A percentile compares a stretch with the other conserved stretches of the same genome.
Evolutionary conservation across 495 filamentous ascomycete genomes (phyloP).

Genomic region (Neurospora pannonica): DNA sequence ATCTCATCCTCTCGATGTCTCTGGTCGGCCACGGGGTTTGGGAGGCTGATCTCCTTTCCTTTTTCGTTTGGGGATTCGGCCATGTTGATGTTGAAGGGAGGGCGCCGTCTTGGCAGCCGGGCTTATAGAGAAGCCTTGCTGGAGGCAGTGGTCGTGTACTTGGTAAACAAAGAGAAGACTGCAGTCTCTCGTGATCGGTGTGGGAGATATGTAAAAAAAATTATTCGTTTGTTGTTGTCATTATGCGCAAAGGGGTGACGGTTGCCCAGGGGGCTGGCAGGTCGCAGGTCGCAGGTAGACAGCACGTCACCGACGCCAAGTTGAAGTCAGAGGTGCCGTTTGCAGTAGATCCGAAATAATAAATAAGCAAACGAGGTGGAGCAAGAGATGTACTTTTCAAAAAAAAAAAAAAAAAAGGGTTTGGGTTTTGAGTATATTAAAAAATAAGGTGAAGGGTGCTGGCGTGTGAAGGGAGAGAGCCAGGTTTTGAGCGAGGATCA

Average conservation of each 20-base stretch:
- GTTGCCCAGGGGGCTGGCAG: background rate
- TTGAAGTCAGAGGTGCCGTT: background rate
- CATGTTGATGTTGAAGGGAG: background rate
- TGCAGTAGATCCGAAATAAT: background rate
- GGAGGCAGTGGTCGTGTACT: background rate
- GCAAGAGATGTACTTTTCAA: background rate
- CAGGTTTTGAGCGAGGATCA: background rate
- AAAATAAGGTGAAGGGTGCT: background rate
- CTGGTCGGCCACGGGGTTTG: constrained; percentile 3
- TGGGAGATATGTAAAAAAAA: background rate
- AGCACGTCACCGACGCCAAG: background rate
- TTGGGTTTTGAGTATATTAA: background rate
- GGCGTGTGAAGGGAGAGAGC: background rate
- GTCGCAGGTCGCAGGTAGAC: background rate
- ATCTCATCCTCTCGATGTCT: constrained; percentile 6
- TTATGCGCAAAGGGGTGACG: background rate
- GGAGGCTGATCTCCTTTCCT: background rate
- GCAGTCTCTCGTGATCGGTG: background rate
- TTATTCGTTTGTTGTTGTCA: background rate
- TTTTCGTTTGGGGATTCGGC: constrained; percentile 1
- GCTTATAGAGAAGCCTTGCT: background rate
- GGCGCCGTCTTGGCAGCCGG: background rate
- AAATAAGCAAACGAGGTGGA: background rate
- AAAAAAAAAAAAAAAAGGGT: too few species aligned
- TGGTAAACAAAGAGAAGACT: background rate